Evolutionary conservation across 2,329 filamentous ascomycete genomes (phyloP), one percentile per base, ranked within the genome.

Genomic region (Microdochium paspali): DNA sequence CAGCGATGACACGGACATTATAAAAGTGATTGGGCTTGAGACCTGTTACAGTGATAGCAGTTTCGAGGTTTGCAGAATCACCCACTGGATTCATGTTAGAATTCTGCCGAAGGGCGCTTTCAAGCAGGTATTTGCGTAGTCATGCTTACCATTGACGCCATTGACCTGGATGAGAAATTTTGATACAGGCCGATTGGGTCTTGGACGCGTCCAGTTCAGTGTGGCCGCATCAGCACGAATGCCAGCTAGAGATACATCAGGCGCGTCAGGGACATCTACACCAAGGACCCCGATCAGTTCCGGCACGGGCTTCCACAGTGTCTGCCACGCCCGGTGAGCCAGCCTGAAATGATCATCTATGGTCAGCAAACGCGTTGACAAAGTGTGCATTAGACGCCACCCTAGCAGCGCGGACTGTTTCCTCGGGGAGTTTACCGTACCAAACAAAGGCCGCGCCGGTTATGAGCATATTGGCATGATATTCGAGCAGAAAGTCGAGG

Each of bases 81-180:
- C 90, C 93, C 54, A 96, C 87, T 89, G 61, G 53, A 47, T 42
- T 44, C 48, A 6, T 47, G 50, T 59, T 49, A 57, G 47, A 49
- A 49, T 47, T 46, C 15, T 24, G 23, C 12, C 32, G 18, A 44
- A 35, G 20, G 13, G 20, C 18, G 1, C n/a, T 13, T 24, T 35
- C 12, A 13, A 18, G 21, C 10, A 21, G 28, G 32, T 31, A 28
- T 28, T 13, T 28, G 26, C 32, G 1, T 21, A 20, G 44, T 53
- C 53, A 31, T 45, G 61, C 81, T 65, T 67, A 93, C 88, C 87
- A 69, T 89, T 88, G 40, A 91, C 84, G 39, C 91, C 91, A 66
- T 98, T 97, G 54, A 98, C 84, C 63, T 95, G 88, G 46, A 98
- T 88, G 43, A 91, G 77, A 61, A 95, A 93, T 67, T 90, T 94